Evolutionary conservation across 2,329 filamentous ascomycete genomes (phyloP).

Genomic region (Aspergillus felis): DNA sequence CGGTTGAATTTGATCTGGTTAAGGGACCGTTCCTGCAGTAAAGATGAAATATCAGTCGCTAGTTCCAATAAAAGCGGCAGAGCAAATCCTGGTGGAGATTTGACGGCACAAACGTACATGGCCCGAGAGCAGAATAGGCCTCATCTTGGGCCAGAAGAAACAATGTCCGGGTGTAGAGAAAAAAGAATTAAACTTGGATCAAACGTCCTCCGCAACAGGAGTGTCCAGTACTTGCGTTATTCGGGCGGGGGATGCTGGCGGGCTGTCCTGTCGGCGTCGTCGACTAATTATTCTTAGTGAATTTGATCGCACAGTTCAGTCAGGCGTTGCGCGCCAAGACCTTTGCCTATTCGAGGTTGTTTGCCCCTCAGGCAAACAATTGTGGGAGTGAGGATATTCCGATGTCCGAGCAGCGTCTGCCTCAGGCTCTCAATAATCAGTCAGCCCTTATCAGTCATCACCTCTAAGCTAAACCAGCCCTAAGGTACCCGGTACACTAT

Average conservation of each 20-base stretch:
- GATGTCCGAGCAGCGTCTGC: neutral
- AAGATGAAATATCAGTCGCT: constrained; percentile 16
- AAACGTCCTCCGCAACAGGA: constrained; percentile 21
- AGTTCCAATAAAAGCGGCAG: constrained; percentile 1
- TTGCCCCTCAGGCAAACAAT: neutral
- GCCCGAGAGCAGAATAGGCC: constrained; percentile 91
- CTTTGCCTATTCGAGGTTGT: constrained; percentile 16
- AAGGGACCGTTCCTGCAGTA: constrained; percentile 73
- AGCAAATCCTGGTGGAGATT: constrained; percentile 4
- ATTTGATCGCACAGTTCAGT: constrained; percentile 40
- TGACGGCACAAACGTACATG: constrained; percentile 57
- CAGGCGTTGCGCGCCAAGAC: constrained; percentile 31
- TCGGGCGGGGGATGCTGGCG: constrained; percentile 25
- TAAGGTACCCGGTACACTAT: neutral
- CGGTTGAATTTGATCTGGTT: constrained; percentile 94
- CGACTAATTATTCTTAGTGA: constrained; percentile 27
- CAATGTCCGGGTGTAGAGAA: constrained; percentile 7
- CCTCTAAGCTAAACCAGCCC: neutral
- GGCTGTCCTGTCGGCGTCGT: constrained; percentile 27
- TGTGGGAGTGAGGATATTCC: neutral
- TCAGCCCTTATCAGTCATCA: neutral
- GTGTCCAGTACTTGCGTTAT: constrained; percentile 13
- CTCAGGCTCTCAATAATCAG: neutral
- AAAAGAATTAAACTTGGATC: constrained; percentile 7
- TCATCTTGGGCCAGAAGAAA: constrained; percentile 62